These are phyloP conservation scores for Dimocarpus longan DNA, from an alignment of 345 rosid genomes.

Conservation along the genomic window DNA sequence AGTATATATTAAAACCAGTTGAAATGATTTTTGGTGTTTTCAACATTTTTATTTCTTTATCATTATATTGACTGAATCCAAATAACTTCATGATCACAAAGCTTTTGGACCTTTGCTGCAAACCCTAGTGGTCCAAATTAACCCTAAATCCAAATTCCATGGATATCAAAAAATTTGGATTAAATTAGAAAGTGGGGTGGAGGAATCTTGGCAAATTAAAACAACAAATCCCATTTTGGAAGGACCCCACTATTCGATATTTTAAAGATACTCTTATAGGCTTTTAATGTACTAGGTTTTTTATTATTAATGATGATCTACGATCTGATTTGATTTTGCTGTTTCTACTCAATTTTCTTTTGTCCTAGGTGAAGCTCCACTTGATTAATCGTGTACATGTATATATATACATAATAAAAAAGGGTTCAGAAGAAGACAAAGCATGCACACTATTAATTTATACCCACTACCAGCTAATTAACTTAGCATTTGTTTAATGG, in stretches of 20 bases:
- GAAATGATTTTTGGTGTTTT: not conserved
- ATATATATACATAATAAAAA: not conserved
- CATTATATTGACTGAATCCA: not conserved
- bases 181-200: not conserved
- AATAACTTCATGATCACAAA: not conserved
- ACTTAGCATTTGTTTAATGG: not conserved
- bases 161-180: not conserved
- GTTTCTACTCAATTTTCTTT: conserved; percentile 7
- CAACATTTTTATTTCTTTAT: not conserved
- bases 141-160: conserved; percentile 8
- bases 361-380: not conserved
- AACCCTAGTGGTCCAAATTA: conserved; percentile 14
- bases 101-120: not conserved
- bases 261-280: not conserved
- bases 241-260: conserved; percentile 15
- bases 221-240: not conserved
- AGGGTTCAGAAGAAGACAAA: not conserved
- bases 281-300: not conserved
- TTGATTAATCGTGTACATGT: not conserved
- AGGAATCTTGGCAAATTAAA: conserved; percentile 14
- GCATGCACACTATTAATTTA: conserved; percentile 13
- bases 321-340: not conserved
- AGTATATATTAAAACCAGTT: not conserved
- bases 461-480: not conserved
- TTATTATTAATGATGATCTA: not conserved